Evolutionary conservation across 2,329 filamentous ascomycete species (phyloP).

Genomic region (Beauveria scarabaeidicola): DNA sequence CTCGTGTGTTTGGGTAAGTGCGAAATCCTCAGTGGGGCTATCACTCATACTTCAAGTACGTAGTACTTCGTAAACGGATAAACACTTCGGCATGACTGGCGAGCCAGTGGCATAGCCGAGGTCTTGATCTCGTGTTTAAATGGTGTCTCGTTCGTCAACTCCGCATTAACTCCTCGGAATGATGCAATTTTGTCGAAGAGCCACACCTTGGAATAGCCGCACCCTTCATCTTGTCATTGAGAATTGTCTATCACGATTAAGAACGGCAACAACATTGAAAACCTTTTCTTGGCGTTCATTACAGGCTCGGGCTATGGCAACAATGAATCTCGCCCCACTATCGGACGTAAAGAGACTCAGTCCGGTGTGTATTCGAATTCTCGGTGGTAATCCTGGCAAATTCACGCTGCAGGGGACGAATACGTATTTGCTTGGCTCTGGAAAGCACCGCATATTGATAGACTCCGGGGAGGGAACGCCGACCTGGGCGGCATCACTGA

Average conservation of each 20-base stretch:
- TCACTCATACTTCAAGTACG: no score
- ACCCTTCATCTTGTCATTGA: neutral
- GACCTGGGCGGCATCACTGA: conserved; percentile 62
- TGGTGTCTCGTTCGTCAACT: neutral
- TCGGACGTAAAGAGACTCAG: conserved; percentile 71
- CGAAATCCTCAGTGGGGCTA: no score
- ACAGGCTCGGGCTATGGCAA: neutral
- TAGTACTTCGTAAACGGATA: no score
- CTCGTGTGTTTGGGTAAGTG: no score
- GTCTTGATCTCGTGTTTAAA: neutral
- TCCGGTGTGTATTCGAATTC: conserved; percentile 68
- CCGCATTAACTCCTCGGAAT: neutral
- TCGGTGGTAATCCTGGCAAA: conserved; percentile 88
- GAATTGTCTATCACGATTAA: neutral
- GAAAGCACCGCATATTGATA: conserved; percentile 65
- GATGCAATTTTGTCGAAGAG: neutral
- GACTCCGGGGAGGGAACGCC: conserved; percentile 81
- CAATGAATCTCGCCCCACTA: conserved; percentile 47
- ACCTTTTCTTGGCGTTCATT: neutral
- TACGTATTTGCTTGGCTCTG: conserved; percentile 83
- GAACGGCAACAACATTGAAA: neutral
- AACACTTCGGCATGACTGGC: no score
- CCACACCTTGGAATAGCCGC: neutral
- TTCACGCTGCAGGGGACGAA: conserved; percentile 74
- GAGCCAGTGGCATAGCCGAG: neutral